These are phyloP conservation scores for Dalbergia oliveri DNA, from an alignment of 306 rosid species.

Conservation along the genomic window DNA sequence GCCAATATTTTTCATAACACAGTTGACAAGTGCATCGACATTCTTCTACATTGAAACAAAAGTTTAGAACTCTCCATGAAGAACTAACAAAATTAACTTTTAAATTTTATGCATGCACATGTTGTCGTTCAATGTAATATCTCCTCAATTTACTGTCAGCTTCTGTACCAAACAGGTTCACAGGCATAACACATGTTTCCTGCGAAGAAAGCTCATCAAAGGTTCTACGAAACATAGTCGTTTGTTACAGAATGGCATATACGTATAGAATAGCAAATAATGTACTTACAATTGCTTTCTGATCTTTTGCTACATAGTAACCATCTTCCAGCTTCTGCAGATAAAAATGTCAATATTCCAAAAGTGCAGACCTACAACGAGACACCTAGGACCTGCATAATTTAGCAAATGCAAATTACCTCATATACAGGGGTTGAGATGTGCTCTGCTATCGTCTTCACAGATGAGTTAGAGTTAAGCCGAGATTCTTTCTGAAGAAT, in stretches of 20 bases:
- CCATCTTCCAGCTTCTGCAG: constrained; percentile 74
- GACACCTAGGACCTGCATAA: constrained; percentile 2
- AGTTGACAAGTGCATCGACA: constrained; percentile 82
- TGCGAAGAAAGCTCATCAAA: constrained; percentile 47
- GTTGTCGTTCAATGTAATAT: constrained; percentile 74
- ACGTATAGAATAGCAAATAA: background rate
- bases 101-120: constrained; percentile 56
- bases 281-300: too few species aligned
- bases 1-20: constrained; percentile 80
- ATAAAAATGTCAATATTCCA: constrained; percentile 17
- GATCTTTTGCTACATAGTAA: too few species aligned
- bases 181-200: constrained; percentile 70
- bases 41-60: constrained; percentile 65
- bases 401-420: constrained; percentile 45
- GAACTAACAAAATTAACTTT: background rate
- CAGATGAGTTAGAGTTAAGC: constrained; percentile 63
- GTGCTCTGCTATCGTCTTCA: constrained; percentile 65
- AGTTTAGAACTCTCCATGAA: constrained; percentile 33
- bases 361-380: background rate
- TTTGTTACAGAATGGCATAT: background rate
- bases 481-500: constrained; percentile 68
- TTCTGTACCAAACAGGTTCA: constrained; percentile 68
- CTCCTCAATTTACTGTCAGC: constrained; percentile 76
- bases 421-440: constrained; percentile 57
- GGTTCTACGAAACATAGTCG: constrained; percentile 25